A percentile compares a stretch with the other conserved stretches of the same genome.
Evolutionary conservation across 345 rosid genomes (phyloP).

Genomic region (Aurinia saxatilis): DNA sequence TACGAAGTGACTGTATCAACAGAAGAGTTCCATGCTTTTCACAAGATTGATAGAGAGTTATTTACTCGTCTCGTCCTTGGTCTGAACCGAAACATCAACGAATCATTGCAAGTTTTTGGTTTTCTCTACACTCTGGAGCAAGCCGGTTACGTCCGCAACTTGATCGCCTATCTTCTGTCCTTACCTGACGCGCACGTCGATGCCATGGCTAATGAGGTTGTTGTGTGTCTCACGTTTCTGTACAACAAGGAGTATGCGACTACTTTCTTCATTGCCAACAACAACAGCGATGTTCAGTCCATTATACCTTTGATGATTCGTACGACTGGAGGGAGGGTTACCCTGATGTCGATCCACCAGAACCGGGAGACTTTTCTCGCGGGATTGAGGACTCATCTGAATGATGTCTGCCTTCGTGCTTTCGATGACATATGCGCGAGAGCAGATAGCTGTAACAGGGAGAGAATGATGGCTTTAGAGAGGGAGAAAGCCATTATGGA

Average conservation of each 20-base stretch:
- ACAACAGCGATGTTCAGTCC: background rate
- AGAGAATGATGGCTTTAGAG: background rate
- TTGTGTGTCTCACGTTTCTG: constrained; percentile 30
- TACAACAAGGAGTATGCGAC: background rate
- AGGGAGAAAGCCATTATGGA: background rate
- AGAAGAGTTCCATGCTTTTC: constrained; percentile 39
- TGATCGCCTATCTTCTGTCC: constrained; percentile 16
- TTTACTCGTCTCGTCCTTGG: constrained; percentile 35
- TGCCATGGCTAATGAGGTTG: constrained; percentile 43
- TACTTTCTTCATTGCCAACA: background rate
- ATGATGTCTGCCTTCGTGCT: constrained; percentile 37
- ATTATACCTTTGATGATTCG: constrained; percentile 19
- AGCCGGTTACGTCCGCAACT: background rate
- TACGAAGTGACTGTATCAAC: background rate
- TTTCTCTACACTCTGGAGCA: constrained; percentile 52
- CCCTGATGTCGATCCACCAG: constrained; percentile 31
- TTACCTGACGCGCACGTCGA: constrained; percentile 29
- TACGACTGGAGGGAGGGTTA: constrained; percentile 21
- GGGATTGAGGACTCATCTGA: constrained; percentile 15
- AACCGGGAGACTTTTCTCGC: constrained; percentile 19
- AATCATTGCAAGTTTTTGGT: constrained; percentile 41
- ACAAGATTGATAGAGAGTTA: constrained; percentile 42
- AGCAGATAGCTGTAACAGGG: background rate
- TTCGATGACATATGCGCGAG: constrained; percentile 32
- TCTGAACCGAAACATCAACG: constrained; percentile 35